Evolutionary conservation across 1,139 yeast species (phyloP).

Genomic region (Yamadazyma dushanensis): DNA sequence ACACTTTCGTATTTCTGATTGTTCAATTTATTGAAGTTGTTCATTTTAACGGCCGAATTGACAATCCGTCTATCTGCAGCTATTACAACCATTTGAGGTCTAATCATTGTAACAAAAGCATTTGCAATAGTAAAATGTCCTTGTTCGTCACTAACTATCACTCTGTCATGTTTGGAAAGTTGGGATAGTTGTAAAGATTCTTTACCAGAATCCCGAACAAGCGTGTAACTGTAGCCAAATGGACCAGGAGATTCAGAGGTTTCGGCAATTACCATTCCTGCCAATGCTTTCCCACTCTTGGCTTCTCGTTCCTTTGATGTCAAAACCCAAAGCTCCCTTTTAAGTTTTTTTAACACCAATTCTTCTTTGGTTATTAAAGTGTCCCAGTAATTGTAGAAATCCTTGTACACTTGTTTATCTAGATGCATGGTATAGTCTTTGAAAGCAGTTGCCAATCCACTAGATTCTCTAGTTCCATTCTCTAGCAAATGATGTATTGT

Average conservation of each 20-base stretch:
- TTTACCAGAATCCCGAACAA: slow-evolving; percentile 30
- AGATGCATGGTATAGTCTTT: slow-evolving; percentile 53
- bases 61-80: slow-evolving; percentile 53
- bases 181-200: slow-evolving; percentile 40
- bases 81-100: slow-evolving; percentile 28
- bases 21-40: slow-evolving; percentile 38
- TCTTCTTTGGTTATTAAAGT: slow-evolving; percentile 74
- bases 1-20: slow-evolving; percentile 13
- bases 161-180: slow-evolving; percentile 51
- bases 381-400: slow-evolving; percentile 75
- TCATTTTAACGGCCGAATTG: slow-evolving; percentile 39
- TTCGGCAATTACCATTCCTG: slow-evolving; percentile 40
- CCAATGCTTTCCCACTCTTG: slow-evolving; percentile 59
- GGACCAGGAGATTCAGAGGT: slow-evolving; percentile 24
- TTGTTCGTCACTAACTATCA: slow-evolving; percentile 74
- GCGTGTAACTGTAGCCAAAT: slow-evolving; percentile 38
- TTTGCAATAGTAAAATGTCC: slow-evolving; percentile 76
- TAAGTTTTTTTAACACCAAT: slow-evolving; percentile 49
- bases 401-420: slow-evolving; percentile 31
- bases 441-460: slow-evolving; percentile 51
- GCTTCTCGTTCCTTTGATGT: slow-evolving; percentile 62
- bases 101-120: slow-evolving; percentile 54
- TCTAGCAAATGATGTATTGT: slow-evolving; percentile 61
- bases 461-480: slow-evolving; percentile 49
- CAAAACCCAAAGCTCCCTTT: slow-evolving; percentile 69